Percentiles rank a stretch among this genome's conserved stretches.
Conservation (phyloP, 331 rosid genomes). For the Rosa hybrid region DNA sequence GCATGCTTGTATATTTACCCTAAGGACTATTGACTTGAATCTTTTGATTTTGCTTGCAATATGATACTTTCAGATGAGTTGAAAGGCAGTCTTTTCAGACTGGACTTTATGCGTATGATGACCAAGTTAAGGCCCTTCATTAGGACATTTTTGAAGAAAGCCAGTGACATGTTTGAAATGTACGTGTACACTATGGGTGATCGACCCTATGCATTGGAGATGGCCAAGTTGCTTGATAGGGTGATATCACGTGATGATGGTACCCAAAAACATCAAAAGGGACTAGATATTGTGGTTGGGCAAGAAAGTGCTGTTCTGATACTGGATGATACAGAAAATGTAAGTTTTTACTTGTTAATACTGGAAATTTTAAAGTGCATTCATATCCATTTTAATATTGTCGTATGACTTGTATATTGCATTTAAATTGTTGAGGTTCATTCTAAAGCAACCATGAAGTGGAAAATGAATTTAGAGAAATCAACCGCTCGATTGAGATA, state of each 20-base stretch:
- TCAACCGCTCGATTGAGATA: too few species aligned
- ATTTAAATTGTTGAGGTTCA: too few species aligned
- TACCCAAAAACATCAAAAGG: constrained; percentile 75
- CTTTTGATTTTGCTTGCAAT: background rate
- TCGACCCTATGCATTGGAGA: constrained; percentile 67
- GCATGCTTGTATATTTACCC: background rate
- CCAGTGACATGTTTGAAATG: constrained; percentile 65
- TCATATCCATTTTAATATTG: too few species aligned
- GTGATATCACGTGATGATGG: constrained; percentile 91
- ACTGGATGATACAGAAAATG: constrained; percentile 87
- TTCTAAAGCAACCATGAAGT: too few species aligned
- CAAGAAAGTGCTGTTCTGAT: constrained; percentile 77
- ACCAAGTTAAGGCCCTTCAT: constrained; percentile 82
- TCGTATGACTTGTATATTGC: too few species aligned
- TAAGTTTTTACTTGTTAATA: constrained; percentile 28
- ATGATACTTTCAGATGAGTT: constrained; percentile 44
- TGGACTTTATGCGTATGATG: constrained; percentile 65
- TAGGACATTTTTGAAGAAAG: constrained; percentile 66
- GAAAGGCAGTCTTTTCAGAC: constrained; percentile 60
- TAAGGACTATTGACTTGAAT: background rate
- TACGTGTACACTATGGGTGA: constrained; percentile 87
- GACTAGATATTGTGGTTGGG: constrained; percentile 75
- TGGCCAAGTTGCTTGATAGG: constrained; percentile 76
- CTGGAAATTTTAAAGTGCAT: too few species aligned
- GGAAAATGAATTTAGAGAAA: too few species aligned